These are phyloP conservation scores for Gossypium rotundifolium DNA, from an alignment of 345 rosid genomes.

Conservation along the genomic window DNA sequence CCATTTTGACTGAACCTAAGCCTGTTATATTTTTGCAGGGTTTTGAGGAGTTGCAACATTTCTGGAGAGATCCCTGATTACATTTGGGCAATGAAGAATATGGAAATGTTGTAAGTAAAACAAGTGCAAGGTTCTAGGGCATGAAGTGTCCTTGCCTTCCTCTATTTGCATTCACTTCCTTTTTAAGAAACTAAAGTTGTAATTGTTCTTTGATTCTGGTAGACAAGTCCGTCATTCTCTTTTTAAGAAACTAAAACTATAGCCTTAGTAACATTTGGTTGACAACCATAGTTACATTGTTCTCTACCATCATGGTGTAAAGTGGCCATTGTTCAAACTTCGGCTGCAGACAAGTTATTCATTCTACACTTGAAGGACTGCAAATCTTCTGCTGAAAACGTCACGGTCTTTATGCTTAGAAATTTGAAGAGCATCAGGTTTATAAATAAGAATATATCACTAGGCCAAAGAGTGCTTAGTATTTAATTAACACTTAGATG, in stretches of 20 bases:
- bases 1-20: slow-evolving; percentile 10
- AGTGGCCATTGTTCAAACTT: neutral
- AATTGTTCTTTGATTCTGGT: neutral
- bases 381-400: neutral
- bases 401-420: neutral
- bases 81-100: slow-evolving; percentile 21
- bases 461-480: neutral
- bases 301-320: neutral
- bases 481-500: neutral
- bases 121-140: neutral
- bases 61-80: slow-evolving; percentile 36
- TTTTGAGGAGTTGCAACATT: slow-evolving; percentile 40
- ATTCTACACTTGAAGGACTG: neutral
- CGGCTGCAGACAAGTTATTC: neutral
- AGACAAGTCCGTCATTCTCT: neutral
- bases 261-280: neutral
- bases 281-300: neutral
- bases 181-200: neutral
- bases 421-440: neutral
- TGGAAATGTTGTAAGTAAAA: slow-evolving; percentile 38
- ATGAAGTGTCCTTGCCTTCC: neutral
- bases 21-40: slow-evolving; percentile 23
- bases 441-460: slow-evolving; percentile 11
- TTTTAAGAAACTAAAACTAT: neutral
- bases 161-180: neutral